Base-by-base conservation (phyloP, 2,329 filamentous ascomycete species). In the Neofusicoccum kwambonambiense region DNA sequence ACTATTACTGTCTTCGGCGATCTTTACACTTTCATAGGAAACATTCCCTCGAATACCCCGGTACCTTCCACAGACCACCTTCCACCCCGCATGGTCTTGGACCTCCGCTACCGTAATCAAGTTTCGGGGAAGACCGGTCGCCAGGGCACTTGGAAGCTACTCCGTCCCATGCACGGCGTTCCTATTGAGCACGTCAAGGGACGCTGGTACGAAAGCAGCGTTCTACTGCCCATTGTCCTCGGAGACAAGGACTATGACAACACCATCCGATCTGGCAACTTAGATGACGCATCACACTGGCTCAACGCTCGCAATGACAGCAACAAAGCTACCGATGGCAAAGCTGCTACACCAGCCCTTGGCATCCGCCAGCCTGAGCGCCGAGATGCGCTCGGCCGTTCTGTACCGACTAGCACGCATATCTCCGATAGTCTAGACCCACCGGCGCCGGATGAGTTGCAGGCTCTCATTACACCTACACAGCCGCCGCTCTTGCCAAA, bases 201-300 rank as follows among this genome's bases (percentile, higher is more conserved):
- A 7, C 80, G 86, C 9, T 88, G 86, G 86, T 88, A 87, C 71
- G 86, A 87, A 72, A 82, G 82, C 2, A 80, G 77, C 47, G 72
- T 82, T 1, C 75, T 87, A 3, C 79, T 86, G 27, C 78, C 78
- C 4, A 74, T 80, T 39, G 71, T 80, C 2, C 70, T 76, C 44
- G 65, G 65, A n/a, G 69, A 72, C 31, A 70, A 75, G 4, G 69
- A 71, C 11, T 72, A 73, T 71, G 63, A 74, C 67, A 66, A 74
- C 62, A 67, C 67, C 66, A 67, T 80, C 65, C 72, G 78, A 35
- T 72, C 76, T 17, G 79, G 79, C 27, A 75, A 77, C 34, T 75
- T 79, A 7, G 74, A 73, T 2, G 81, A 83, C 64, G 76, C 72
- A 3, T 72, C 79, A 15, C 72, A 77, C 7, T 81, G 76, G 74